Evolutionary conservation across 2,329 filamentous ascomycete genomes (phyloP).

Genomic region (Curvularia sp.): DNA sequence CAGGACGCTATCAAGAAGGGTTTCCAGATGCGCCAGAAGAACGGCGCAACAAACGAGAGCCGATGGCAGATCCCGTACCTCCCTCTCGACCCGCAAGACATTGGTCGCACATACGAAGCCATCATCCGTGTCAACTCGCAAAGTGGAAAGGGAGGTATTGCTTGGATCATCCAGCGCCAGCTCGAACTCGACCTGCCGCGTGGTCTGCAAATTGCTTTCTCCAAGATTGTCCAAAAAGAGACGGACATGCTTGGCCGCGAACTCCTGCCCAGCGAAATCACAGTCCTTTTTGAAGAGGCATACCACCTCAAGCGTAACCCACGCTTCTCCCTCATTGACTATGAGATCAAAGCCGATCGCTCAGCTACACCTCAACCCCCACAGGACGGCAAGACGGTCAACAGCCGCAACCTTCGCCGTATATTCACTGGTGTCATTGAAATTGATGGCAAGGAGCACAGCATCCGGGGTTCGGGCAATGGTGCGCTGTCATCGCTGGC

Average conservation of each 20-base stretch:
- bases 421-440: constrained; percentile 85
- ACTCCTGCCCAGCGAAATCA: constrained; percentile 83
- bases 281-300: constrained; percentile 82
- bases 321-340: constrained; percentile 86
- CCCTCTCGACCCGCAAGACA: constrained; percentile 89
- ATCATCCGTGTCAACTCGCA: constrained; percentile 98
- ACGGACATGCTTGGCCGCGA: constrained; percentile 85
- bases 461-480: constrained; percentile 81
- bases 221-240: constrained; percentile 80
- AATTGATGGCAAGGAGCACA: constrained; percentile 80
- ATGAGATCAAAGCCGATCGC: constrained; percentile 86
- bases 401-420: constrained; percentile 79
- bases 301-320: constrained; percentile 87
- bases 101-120: constrained; percentile 96
- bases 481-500: constrained; percentile 90
- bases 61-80: constrained; percentile 90
- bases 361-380: constrained; percentile 75
- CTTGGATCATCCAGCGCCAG: constrained; percentile 90
- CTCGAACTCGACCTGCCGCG: constrained; percentile 92
- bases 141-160: constrained; percentile 90
- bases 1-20: constrained; percentile 96
- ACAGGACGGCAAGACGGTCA: constrained; percentile 72
- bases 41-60: constrained; percentile 67
- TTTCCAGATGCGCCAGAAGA: constrained; percentile 73
- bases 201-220: constrained; percentile 90